phyloP scores from a whole-genome alignment of 257 asterid species.

The Capsicum pubescens region DNA sequence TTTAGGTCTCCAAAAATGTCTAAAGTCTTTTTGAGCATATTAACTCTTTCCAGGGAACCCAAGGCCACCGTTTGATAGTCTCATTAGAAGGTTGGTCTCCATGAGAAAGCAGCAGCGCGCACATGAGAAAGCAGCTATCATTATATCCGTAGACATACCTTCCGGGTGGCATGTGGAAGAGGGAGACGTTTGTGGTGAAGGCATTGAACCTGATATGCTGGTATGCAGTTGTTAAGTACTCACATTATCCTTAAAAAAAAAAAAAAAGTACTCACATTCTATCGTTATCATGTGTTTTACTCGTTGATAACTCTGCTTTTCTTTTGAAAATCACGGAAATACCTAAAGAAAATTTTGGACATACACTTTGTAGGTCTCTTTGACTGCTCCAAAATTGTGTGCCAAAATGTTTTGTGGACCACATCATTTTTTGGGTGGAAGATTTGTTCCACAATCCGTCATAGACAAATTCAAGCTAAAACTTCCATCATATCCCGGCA shows the following conservation, averaged over 20 bases:
- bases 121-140: constrained; percentile 30
- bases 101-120: constrained; percentile 20
- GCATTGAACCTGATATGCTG: constrained; percentile 49
- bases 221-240: constrained; percentile 33
- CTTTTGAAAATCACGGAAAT: constrained; percentile 1
- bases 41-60: constrained; percentile 36
- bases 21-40: neutral
- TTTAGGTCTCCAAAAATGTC: neutral
- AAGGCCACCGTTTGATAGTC: constrained; percentile 41
- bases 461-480: constrained; percentile 40
- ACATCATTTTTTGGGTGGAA: constrained; percentile 47
- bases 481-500: constrained; percentile 44
- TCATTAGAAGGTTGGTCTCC: constrained; percentile 37
- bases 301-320: neutral
- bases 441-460: constrained; percentile 41
- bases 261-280: neutral
- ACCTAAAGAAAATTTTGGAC: constrained; percentile 9
- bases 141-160: constrained; percentile 48
- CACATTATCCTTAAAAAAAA: neutral
- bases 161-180: constrained; percentile 51
- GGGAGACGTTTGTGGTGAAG: constrained; percentile 38
- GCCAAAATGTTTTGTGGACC: constrained; percentile 42
- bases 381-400: constrained; percentile 48
- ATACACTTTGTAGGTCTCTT: constrained; percentile 37
- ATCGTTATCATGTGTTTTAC: neutral